These are phyloP conservation scores for Zopfia rhizophila DNA, from an alignment of 2,329 filamentous ascomycete species.

Conservation along the genomic window DNA sequence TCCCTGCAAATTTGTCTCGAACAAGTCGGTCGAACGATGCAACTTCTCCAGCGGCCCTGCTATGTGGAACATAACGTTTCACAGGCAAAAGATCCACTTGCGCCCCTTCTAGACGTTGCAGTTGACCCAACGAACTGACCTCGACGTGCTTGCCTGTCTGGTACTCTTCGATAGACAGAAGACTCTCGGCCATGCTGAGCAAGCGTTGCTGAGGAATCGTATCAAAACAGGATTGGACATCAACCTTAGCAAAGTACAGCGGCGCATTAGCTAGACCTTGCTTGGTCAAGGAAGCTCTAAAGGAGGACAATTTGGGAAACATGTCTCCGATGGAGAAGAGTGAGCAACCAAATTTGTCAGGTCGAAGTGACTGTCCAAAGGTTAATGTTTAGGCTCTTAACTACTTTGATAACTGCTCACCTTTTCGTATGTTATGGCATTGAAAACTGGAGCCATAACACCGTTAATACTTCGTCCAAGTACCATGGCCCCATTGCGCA, in stretches of 20 bases:
- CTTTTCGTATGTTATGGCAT: conserved; percentile 82
- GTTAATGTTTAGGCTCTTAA: conserved; percentile 16
- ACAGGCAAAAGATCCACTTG: conserved; percentile 44
- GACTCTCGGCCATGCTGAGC: conserved; percentile 69
- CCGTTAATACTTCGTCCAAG: conserved; percentile 75
- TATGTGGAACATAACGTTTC: conserved; percentile 55
- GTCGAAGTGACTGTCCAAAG: conserved; percentile 45
- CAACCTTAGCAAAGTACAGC: conserved; percentile 90
- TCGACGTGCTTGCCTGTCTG: conserved; percentile 79
- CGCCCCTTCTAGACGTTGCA: conserved; percentile 44
- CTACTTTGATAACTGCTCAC: conserved; percentile 52
- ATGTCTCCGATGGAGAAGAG: conserved; percentile 86
- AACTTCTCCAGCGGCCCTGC: conserved; percentile 41
- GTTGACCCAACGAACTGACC: conserved; percentile 63
- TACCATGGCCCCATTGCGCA: conserved; percentile 63
- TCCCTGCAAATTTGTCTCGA: conserved; percentile 36
- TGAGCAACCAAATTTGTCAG: conserved; percentile 76
- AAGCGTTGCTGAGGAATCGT: conserved; percentile 87
- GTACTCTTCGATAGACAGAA: conserved; percentile 72
- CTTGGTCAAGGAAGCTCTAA: conserved; percentile 64
- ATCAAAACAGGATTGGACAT: conserved; percentile 93
- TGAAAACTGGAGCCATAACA: conserved; percentile 77
- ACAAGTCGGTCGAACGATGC: conserved; percentile 47
- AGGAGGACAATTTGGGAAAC: conserved; percentile 75
- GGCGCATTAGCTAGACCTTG: conserved; percentile 48